These are phyloP conservation scores for Podospora tetraspora DNA, from an alignment of 495 filamentous ascomycete species.

Conservation along the genomic window DNA sequence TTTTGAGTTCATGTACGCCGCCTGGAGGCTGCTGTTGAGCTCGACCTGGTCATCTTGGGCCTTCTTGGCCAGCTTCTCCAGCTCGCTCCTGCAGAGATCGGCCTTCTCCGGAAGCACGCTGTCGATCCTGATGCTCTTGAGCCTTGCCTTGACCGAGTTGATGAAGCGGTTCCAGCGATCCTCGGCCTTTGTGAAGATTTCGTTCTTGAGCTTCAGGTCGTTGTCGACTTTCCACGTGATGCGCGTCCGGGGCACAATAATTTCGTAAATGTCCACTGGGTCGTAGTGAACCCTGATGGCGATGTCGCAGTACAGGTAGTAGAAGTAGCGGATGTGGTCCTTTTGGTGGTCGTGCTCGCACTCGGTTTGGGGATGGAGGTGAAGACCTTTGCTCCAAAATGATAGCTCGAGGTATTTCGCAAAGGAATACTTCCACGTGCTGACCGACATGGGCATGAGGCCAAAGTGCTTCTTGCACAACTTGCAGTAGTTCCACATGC, in stretches of 20 bases:
- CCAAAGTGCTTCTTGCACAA: conserved; percentile 84
- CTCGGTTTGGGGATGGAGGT: conserved; percentile 64
- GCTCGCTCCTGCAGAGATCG: conserved; percentile 72
- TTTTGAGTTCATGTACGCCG: conserved; percentile 84
- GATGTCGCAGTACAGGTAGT: conserved; percentile 70
- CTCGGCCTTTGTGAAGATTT: conserved; percentile 73
- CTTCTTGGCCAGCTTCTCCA: conserved; percentile 67
- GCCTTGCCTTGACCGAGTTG: conserved; percentile 69
- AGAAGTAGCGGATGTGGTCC: conserved; percentile 89
- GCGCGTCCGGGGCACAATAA: conserved; percentile 81
- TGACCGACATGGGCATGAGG: conserved; percentile 87
- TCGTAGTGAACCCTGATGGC: conserved; percentile 83
- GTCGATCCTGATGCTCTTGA: conserved; percentile 84
- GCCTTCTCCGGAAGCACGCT: conserved; percentile 81
- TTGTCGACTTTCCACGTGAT: conserved; percentile 97
- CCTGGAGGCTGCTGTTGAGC: conserved; percentile 71
- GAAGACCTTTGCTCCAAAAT: conserved; percentile 86
- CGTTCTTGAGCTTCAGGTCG: conserved; percentile 85
- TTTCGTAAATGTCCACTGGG: conserved; percentile 85
- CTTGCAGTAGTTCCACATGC: conserved; percentile 98
- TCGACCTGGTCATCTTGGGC: conserved; percentile 73
- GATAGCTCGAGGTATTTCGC: conserved; percentile 95
- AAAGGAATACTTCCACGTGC: conserved; percentile 97
- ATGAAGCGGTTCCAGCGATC: conserved; percentile 82
- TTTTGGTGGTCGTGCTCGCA: conserved; percentile 91